A percentile compares a stretch with the other conserved stretches of the same genome.
Conservation (phyloP, 1,139 yeast genomes). For the Saccharomyces hybrid region DNA sequence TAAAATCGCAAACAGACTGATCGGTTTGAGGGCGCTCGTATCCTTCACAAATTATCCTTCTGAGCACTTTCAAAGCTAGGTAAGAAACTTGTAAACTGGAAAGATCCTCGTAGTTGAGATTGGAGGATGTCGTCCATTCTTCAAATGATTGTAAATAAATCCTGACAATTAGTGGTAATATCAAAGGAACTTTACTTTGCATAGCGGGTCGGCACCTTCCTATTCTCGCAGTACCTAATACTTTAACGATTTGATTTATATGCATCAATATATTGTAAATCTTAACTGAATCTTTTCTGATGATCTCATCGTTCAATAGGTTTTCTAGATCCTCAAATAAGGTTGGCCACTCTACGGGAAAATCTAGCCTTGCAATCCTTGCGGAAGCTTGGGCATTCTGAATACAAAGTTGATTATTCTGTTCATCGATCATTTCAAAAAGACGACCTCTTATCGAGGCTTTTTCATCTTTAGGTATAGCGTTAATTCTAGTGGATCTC, state of each 20-base stretch:
- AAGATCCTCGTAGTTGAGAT: slow-evolving; percentile 26
- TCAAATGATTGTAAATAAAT: slow-evolving; percentile 54
- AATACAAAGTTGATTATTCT: slow-evolving; percentile 61
- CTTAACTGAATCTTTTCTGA: slow-evolving; percentile 41
- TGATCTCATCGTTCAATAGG: slow-evolving; percentile 39
- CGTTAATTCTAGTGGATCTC: slow-evolving; percentile 56
- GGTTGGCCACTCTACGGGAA: slow-evolving; percentile 80
- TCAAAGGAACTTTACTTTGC: slow-evolving; percentile 59
- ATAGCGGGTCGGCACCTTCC: slow-evolving; percentile 77
- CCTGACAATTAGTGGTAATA: slow-evolving; percentile 53
- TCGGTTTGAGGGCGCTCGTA: slow-evolving; percentile 60
- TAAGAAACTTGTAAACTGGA: slow-evolving; percentile 60
- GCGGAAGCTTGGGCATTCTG: slow-evolving; percentile 84
- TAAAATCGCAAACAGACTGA: slow-evolving; percentile 49
- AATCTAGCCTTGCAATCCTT: slow-evolving; percentile 72
- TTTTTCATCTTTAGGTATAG: slow-evolving; percentile 66
- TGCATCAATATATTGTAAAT: slow-evolving; percentile 58
- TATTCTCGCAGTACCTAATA: slow-evolving; percentile 64
- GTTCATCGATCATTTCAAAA: slow-evolving; percentile 56
- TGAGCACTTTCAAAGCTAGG: slow-evolving; percentile 61
- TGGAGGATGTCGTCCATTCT: slow-evolving; percentile 45
- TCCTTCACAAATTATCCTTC: slow-evolving; percentile 73
- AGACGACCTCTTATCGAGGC: slow-evolving; percentile 49
- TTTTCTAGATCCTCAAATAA: slow-evolving; percentile 58
- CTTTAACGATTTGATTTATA: slow-evolving; percentile 70